Percentiles rank a stretch among this genome's conserved stretches.
Evolutionary conservation across 257 asterid genomes (phyloP).

Genomic region (Anisodus tanguticus): DNA sequence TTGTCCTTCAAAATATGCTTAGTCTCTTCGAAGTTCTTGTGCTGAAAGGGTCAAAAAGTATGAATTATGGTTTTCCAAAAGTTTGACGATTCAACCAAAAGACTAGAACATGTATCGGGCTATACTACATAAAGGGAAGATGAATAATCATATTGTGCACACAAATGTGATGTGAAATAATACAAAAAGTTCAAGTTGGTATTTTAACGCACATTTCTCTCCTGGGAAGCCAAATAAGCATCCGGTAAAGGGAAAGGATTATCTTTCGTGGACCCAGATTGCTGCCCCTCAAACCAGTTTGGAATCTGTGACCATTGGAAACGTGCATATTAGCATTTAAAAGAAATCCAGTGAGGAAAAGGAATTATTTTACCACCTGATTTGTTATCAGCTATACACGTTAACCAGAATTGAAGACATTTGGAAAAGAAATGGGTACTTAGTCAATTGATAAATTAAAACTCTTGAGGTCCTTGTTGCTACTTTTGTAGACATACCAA

Average conservation of each 20-base stretch:
- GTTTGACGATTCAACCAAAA: slow-evolving; percentile 1
- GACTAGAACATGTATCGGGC: neutral
- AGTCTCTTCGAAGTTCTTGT: slow-evolving; percentile 70
- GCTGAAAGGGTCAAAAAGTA: slow-evolving; percentile 51
- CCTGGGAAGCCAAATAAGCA: slow-evolving; percentile 77
- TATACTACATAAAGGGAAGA: neutral
- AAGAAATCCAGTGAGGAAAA: slow-evolving; percentile 18
- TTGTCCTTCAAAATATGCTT: slow-evolving; percentile 76
- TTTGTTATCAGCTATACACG: neutral
- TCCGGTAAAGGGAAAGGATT: slow-evolving; percentile 93
- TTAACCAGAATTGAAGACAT: neutral
- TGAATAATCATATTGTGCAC: neutral
- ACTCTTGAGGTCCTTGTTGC: neutral
- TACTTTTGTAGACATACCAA: slow-evolving; percentile 52
- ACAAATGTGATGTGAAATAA: slow-evolving; percentile 5
- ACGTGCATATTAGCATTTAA: neutral
- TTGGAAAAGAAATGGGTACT: neutral
- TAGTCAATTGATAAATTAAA: neutral
- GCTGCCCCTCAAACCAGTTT: slow-evolving; percentile 74
- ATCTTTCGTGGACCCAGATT: slow-evolving; percentile 66
- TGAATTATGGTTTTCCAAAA: slow-evolving; percentile 24
- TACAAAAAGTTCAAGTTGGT: neutral
- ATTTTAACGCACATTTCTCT: slow-evolving; percentile 66
- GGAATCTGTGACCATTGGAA: slow-evolving; percentile 60
- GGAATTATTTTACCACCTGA: neutral